A percentile compares a stretch with the other conserved stretches of the same genome.
These are phyloP conservation scores for Colletotrichum nymphaeae DNA, from an alignment of 2,329 filamentous ascomycete genomes.

Conservation along the genomic window DNA sequence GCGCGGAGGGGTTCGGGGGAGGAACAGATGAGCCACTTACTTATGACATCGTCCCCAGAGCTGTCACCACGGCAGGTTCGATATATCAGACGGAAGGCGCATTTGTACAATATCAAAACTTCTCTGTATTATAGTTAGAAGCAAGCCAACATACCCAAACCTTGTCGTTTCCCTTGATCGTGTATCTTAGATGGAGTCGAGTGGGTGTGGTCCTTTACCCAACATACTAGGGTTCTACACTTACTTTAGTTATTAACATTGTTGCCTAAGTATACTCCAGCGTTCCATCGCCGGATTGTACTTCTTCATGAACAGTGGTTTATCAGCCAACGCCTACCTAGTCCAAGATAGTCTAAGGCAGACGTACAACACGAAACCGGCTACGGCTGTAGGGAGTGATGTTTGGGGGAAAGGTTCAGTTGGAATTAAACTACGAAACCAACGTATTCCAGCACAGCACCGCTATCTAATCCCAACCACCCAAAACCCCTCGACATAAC, in stretches of 20 bases:
- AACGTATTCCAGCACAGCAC: background rate
- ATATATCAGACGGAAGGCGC: background rate
- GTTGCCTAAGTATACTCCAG: no score
- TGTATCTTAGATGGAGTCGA: no score
- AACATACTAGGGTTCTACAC: no score
- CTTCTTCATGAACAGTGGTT: no score
- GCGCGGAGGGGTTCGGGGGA: conserved; percentile 10
- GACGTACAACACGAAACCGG: no score
- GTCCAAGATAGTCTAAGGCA: no score
- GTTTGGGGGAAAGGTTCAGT: background rate
- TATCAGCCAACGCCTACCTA: no score
- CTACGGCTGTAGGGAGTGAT: no score
- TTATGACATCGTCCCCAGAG: conserved; percentile 9
- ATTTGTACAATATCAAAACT: conserved; percentile 23
- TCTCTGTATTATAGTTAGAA: conserved; percentile 27
- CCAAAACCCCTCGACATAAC: background rate
- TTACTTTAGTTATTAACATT: no score
- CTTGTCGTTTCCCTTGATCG: no score
- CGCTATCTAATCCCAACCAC: background rate
- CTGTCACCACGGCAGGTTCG: conserved; percentile 2
- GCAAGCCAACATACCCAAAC: background rate
- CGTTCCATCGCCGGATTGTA: no score
- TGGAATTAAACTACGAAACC: background rate
- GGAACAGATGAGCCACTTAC: background rate
- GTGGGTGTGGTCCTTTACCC: no score